Conservation (phyloP, 495 filamentous ascomycete species). For the Penicillium angulare region DNA sequence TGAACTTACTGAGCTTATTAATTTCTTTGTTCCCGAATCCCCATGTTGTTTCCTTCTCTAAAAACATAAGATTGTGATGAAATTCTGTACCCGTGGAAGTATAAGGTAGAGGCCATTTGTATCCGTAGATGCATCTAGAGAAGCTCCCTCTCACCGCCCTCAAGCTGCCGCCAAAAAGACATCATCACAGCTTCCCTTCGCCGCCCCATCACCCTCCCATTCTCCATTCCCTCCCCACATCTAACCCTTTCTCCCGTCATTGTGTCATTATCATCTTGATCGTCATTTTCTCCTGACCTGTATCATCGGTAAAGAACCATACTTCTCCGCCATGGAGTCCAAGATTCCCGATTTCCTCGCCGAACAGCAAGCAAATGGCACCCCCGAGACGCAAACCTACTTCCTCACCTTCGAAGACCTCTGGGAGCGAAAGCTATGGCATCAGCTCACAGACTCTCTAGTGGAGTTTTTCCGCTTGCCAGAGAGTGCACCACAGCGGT, state of each 20-base stretch:
- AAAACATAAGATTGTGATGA: background rate
- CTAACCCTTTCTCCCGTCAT: background rate
- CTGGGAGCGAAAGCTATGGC: slow-evolving; percentile 99
- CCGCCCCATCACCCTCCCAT: background rate
- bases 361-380: slow-evolving; percentile 79
- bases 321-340: slow-evolving; percentile 63
- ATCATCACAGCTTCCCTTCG: slow-evolving; percentile 5
- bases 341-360: slow-evolving; percentile 88
- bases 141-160: slow-evolving; percentile 8
- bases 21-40: background rate
- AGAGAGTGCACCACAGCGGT: slow-evolving; percentile 77
- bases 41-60: no score
- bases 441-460: slow-evolving; percentile 89
- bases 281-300: background rate
- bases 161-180: slow-evolving; percentile 6
- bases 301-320: background rate
- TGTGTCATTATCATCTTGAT: background rate
- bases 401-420: slow-evolving; percentile 94
- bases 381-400: slow-evolving; percentile 79
- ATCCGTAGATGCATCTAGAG: background rate
- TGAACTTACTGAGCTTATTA: background rate
- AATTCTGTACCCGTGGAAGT: background rate
- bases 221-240: background rate
- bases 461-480: slow-evolving; percentile 84
- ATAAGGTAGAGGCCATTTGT: background rate